Evolutionary conservation across 2,329 filamentous ascomycete species (phyloP), one percentile per base, ranked within the genome.

Genomic region (Paraphoma chrysanthemicola): DNA sequence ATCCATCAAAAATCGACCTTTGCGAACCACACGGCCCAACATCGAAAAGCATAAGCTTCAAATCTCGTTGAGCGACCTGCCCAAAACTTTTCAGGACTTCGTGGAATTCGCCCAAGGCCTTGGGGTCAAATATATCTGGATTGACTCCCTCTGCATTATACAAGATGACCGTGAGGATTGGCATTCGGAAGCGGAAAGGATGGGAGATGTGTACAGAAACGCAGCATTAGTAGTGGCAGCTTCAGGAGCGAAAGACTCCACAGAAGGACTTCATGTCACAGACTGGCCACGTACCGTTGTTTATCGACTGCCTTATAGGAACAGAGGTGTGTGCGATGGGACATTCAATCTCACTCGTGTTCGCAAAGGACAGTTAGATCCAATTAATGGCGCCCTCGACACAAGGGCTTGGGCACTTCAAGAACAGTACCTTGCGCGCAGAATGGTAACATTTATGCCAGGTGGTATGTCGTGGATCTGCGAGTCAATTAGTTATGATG

Each of bases 361-460:
- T 2, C n/a, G n/a, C 2, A 1, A 18, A n/a, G 23, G 18, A 9
- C 4, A 17, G 6, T 2, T 11, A 6, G 36, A 50, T 9, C 44
- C 33, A 14, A 16, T 1, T 3, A 4, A 10, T 2, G 28, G 48
- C 14, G 16, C 36, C 14, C 12, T 56, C 14, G 17, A 31, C 6
- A 23, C 28, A 2, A 38, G 53, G 29, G 53, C 53, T 11, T 56
- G 53, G 53, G 48, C 43, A 41, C 39, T 52, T 3, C 48, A 56
- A 14, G 53, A 51, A 29, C 44, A 36, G 36, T 52, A 48, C 29
- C 48, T 56, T 30, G 33, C 53, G 33, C 33, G 3, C 9, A 4
- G 41, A 14, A 14, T 28, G 8, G 29, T 44, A 2, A 44, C 17
- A 11, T 54, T 49, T n/a, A 54, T 49, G 46, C 51, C 45, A 23